phyloP scores from a whole-genome alignment of 805 yeast genomes.

The Candida sanyiensis region DNA sequence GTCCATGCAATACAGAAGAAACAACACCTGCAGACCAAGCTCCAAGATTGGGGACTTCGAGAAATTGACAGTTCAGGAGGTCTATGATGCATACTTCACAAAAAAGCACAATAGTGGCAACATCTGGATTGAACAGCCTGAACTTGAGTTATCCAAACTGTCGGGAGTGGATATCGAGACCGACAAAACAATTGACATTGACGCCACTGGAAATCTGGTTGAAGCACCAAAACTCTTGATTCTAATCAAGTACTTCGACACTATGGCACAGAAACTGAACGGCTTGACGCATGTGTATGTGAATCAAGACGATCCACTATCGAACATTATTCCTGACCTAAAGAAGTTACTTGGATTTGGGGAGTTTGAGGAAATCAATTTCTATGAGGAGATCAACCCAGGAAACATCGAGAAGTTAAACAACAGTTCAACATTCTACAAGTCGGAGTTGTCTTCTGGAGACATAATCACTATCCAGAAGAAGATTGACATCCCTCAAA shows the following conservation, averaged over 20 bases:
- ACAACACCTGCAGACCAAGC: slow-evolving; percentile 65
- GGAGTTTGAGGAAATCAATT: slow-evolving; percentile 30
- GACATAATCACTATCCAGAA: slow-evolving; percentile 47
- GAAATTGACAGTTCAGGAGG: slow-evolving; percentile 43
- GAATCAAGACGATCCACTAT: slow-evolving; percentile 40
- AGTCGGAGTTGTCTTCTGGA: slow-evolving; percentile 58
- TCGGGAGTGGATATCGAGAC: slow-evolving; percentile 9
- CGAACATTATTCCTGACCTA: slow-evolving; percentile 36
- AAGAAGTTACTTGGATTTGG: slow-evolving; percentile 36
- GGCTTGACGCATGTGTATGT: slow-evolving; percentile 62
- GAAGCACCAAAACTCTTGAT: slow-evolving; percentile 28
- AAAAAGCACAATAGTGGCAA: slow-evolving; percentile 46
- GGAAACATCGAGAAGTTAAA: slow-evolving; percentile 40
- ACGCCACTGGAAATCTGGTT: slow-evolving; percentile 19
- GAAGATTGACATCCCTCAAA: slow-evolving; percentile 8
- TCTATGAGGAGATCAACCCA: slow-evolving; percentile 60
- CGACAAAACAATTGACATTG: slow-evolving; percentile 10
- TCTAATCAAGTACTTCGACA: slow-evolving; percentile 67
- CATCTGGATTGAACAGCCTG: slow-evolving; percentile 62
- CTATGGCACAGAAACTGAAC: slow-evolving; percentile 41
- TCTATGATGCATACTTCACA: slow-evolving; percentile 41
- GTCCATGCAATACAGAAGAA: slow-evolving; percentile 61
- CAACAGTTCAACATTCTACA: slow-evolving; percentile 39
- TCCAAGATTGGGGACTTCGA: slow-evolving; percentile 29
- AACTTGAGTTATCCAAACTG: slow-evolving; percentile 22